A percentile compares a stretch with the other conserved stretches of the same genome.
Conservation (phyloP, 108 stramenopile species). For the Fragilariopsis cylindrus region DNA sequence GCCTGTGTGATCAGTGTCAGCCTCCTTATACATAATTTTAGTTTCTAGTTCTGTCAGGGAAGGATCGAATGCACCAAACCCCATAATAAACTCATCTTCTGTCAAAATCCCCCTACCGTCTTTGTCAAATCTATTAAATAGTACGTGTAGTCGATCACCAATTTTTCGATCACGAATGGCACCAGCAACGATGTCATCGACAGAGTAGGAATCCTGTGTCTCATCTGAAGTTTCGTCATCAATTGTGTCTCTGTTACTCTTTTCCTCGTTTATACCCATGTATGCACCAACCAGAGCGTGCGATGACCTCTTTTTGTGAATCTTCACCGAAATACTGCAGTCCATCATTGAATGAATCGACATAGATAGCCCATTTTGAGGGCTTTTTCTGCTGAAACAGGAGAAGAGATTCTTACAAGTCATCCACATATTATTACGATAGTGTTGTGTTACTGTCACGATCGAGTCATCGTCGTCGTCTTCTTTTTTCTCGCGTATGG, state of each 20-base stretch:
- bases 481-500: not conserved
- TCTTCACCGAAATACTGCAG: slow-evolving; percentile 26
- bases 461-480: not conserved
- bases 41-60: slow-evolving; percentile 32
- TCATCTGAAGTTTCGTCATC: slow-evolving; percentile 28
- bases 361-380: not conserved
- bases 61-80: slow-evolving; percentile 27
- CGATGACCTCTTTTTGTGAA: slow-evolving; percentile 31
- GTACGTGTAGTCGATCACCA: slow-evolving; percentile 27
- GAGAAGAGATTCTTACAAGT: not conserved
- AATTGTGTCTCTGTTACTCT: slow-evolving; percentile 7
- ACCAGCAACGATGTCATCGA: slow-evolving; percentile 37
- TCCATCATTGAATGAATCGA: slow-evolving; percentile 20
- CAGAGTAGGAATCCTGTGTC: slow-evolving; percentile 1
- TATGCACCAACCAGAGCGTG: slow-evolving; percentile 63
- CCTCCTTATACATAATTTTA: slow-evolving; percentile 37
- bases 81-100: slow-evolving; percentile 48
- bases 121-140: slow-evolving; percentile 51
- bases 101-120: slow-evolving; percentile 46
- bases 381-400: not conserved
- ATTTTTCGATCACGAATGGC: slow-evolving; percentile 44
- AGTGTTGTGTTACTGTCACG: not conserved
- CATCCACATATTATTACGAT: not conserved
- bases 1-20: slow-evolving; percentile 44
- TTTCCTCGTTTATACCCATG: slow-evolving; percentile 57